These are phyloP conservation scores for Chamaenerion angustifolium DNA, from an alignment of 345 rosid genomes.

Conservation along the genomic window DNA sequence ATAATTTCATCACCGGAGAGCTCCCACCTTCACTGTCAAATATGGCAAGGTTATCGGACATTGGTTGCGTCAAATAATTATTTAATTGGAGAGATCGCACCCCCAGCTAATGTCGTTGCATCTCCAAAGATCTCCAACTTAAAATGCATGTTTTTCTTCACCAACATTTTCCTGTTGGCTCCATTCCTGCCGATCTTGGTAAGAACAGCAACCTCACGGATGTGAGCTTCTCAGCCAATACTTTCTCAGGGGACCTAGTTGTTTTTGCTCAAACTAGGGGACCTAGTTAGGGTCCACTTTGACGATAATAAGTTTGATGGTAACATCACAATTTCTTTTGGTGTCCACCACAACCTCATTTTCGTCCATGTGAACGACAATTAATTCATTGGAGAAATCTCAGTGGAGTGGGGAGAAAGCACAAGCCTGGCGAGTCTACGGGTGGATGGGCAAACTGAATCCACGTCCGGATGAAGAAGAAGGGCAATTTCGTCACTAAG, in stretches of 20 bases:
- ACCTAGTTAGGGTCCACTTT: constrained; percentile 22
- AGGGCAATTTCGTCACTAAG: no score
- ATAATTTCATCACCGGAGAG: constrained; percentile 32
- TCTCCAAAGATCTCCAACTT: constrained; percentile 31
- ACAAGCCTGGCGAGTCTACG: constrained; percentile 32
- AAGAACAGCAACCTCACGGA: constrained; percentile 11
- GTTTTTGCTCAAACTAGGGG: no score
- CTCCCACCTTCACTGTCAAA: constrained; percentile 40
- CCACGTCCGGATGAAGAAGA: no score
- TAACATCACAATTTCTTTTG: constrained; percentile 39
- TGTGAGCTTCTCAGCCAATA: constrained; percentile 47
- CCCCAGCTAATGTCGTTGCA: constrained; percentile 34
- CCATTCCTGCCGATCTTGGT: constrained; percentile 39
- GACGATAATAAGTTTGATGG: constrained; percentile 42
- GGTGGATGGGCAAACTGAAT: constrained; percentile 39
- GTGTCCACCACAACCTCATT: constrained; percentile 27
- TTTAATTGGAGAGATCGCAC: constrained; percentile 32
- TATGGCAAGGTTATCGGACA: constrained; percentile 13
- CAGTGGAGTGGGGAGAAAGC: constrained; percentile 50
- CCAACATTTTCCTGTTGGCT: constrained; percentile 45
- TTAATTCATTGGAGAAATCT: constrained; percentile 36
- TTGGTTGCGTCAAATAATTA: constrained; percentile 31
- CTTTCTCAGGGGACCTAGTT: constrained; percentile 43
- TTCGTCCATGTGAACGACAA: constrained; percentile 32
- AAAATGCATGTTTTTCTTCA: constrained; percentile 18